Base-by-base conservation (phyloP, 441 rosid species). In the Populus trichocarpa region DNA sequence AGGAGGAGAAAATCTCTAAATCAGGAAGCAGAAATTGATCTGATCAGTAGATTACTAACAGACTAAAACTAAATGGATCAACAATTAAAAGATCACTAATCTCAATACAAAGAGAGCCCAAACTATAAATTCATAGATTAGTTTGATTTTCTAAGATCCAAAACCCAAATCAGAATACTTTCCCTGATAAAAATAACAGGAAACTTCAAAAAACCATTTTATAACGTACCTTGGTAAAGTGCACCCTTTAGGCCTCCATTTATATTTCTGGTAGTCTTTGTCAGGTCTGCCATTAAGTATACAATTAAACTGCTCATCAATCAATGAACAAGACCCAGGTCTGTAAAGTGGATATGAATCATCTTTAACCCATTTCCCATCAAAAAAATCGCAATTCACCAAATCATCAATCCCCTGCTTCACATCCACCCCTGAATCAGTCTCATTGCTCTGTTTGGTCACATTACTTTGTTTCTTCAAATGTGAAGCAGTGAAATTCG, bases 171-270 rank as follows among this genome's bases (percentile, higher is more conserved):
- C 59, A 63, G 18, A 13, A 18, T 59, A 30, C 18, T 53, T 22
- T 32, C 18, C 23, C 63, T 5, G 10, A 8, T 13, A 42, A n/a
- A 23, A 30, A 66, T 26, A 10, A 16, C 30, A 28, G 22, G n/a
- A 69, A 50, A 23, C 59, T 26, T 40, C 1, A 13, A 30, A 66
- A 30, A 30, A 28, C 32, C 32, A 30, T 30, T 30, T 30, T 30
- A 30, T 53, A 4, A 0, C 40, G 61, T 81, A 92, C 99, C 98
- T 89, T 20, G 99, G 99, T 75, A 96, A 86, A 81, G 42, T 78
- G 78, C 99, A 93, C 13, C 90, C 85, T 69, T 84, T 89, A 4
- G 99, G 98, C 90, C 90, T 92, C 99, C 99, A 93, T 82, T 89
- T 93, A 46, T 84, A 77, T 79, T 92, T 92, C 82, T 87, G 92